Conservation (phyloP, 2,329 filamentous ascomycete species). For the Cercospora sp. region DNA sequence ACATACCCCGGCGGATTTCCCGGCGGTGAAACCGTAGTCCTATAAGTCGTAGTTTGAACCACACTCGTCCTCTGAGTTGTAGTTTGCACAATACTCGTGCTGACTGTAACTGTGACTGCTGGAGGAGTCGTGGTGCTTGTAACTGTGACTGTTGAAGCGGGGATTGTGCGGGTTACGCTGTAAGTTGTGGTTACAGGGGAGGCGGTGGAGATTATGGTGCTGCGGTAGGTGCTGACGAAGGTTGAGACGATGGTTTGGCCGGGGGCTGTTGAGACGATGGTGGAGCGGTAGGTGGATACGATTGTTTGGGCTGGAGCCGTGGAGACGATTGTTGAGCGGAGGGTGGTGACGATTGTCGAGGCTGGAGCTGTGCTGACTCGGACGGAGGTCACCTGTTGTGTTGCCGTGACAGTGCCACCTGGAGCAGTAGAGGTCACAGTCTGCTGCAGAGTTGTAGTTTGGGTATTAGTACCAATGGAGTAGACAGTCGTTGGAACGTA, state of each 20-base stretch:
- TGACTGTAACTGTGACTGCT: background rate
- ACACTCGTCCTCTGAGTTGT: background rate
- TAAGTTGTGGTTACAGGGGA: background rate
- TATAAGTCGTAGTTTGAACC: background rate
- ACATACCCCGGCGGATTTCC: slow-evolving; percentile 2
- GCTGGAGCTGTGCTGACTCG: background rate
- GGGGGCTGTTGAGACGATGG: background rate
- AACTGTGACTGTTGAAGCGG: slow-evolving; percentile 6
- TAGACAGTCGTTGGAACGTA: background rate
- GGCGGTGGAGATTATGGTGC: background rate
- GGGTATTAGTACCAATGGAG: background rate
- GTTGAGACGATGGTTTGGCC: background rate
- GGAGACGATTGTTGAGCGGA: background rate
- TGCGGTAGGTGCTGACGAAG: background rate
- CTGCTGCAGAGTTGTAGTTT: background rate
- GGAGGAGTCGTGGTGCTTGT: slow-evolving; percentile 2
- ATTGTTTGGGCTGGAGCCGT: background rate
- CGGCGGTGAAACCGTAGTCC: background rate
- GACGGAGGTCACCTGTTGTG: background rate
- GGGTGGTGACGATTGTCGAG: background rate
- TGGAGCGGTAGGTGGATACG: background rate
- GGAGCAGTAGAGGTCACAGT: background rate
- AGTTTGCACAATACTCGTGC: slow-evolving; percentile 1
- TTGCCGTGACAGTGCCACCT: background rate
- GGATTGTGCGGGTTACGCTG: background rate